Percentiles rank a stretch among this genome's conserved stretches.
Conservation (phyloP, 345 rosid genomes). For the Carallia pectinifolia region DNA sequence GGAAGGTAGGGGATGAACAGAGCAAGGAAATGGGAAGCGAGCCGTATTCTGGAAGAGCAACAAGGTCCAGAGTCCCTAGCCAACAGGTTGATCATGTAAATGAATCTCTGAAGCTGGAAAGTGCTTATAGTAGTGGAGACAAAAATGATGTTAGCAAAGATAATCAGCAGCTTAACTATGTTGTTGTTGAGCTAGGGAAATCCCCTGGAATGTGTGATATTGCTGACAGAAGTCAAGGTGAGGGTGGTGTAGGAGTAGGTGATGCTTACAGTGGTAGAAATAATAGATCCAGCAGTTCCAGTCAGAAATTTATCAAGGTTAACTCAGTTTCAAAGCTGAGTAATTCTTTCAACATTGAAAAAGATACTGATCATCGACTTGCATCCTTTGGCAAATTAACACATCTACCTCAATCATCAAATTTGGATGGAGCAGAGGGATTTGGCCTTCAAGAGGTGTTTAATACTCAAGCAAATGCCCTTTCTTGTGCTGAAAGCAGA, state of each 20-base stretch:
- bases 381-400: constrained; percentile 14
- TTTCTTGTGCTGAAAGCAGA: constrained; percentile 12
- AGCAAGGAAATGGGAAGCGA: constrained; percentile 28
- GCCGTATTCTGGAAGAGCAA: constrained; percentile 23
- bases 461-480: constrained; percentile 13
- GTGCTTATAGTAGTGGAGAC: constrained; percentile 12
- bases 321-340: neutral
- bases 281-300: constrained; percentile 5
- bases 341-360: neutral
- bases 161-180: constrained; percentile 11
- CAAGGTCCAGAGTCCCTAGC: constrained; percentile 36
- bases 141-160: constrained; percentile 11
- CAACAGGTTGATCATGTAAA: constrained; percentile 23
- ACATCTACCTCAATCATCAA: constrained; percentile 2
- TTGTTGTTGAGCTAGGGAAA: constrained; percentile 1
- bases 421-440: constrained; percentile 4
- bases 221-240: constrained; percentile 1
- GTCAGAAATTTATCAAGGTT: neutral
- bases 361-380: neutral
- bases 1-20: constrained; percentile 22
- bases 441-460: constrained; percentile 17
- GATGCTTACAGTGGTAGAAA: constrained; percentile 18
- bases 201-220: constrained; percentile 10
- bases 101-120: constrained; percentile 16
- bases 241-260: constrained; percentile 9